These are phyloP conservation scores for Peronospora belbahrii DNA, from an alignment of 352 stramenopile species.

Conservation along the genomic window DNA sequence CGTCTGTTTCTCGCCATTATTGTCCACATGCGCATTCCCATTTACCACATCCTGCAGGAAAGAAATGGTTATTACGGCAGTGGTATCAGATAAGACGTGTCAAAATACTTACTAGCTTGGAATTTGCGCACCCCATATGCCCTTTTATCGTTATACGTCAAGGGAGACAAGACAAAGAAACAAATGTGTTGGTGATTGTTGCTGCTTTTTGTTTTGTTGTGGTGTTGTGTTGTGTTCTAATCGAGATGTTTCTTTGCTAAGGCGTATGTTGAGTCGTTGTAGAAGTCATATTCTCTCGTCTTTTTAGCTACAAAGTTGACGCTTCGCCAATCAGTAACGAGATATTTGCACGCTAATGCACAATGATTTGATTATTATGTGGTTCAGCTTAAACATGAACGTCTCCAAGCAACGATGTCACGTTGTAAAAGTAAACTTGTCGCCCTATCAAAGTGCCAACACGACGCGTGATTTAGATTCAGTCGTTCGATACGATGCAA, in stretches of 20 bases:
- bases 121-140: constrained; percentile 67
- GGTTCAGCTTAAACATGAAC: too few relatives aligned
- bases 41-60: constrained; percentile 40
- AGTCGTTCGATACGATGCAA: neutral
- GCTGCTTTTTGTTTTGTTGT: constrained; percentile 28
- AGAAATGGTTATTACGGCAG: too few relatives aligned
- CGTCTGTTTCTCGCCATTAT: constrained; percentile 28
- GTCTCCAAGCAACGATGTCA: constrained; percentile 15
- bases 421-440: constrained; percentile 73
- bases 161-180: neutral
- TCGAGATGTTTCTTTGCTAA: neutral
- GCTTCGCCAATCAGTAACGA: constrained; percentile 11
- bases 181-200: constrained; percentile 19
- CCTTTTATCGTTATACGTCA: constrained; percentile 5
- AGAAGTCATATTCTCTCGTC: neutral
- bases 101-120: constrained; percentile 45
- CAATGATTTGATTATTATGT: neutral
- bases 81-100: neutral
- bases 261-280: constrained; percentile 2
- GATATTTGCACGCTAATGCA: constrained; percentile 14
- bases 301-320: constrained; percentile 23
- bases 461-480: constrained; percentile 4
- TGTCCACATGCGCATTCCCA: constrained; percentile 28
- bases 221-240: constrained; percentile 14
- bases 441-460: constrained; percentile 28